phyloP scores from a whole-genome alignment of 2,329 filamentous ascomycete genomes.

The Diaporthe destruens region DNA sequence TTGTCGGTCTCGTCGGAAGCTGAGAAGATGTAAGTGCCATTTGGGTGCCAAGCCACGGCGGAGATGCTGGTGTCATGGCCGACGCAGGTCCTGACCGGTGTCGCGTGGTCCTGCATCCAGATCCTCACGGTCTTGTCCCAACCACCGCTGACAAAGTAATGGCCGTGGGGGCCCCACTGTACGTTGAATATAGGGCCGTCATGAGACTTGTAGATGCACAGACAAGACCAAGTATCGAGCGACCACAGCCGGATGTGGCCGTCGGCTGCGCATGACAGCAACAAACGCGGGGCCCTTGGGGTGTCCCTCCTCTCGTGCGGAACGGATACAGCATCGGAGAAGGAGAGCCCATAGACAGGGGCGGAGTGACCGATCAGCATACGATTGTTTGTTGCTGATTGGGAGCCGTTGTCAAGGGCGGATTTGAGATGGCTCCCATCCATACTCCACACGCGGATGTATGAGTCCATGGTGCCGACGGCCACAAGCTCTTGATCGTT shows the following conservation, averaged over 20 bases:
- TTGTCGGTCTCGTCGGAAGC: constrained; percentile 87
- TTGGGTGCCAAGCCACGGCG: constrained; percentile 92
- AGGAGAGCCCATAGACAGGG: constrained; percentile 89
- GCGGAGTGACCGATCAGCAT: constrained; percentile 90
- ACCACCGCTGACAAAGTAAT: constrained; percentile 91
- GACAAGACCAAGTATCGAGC: constrained; percentile 88
- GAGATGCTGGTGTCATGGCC: constrained; percentile 97
- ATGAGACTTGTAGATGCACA: constrained; percentile 95
- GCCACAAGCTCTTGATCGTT: constrained; percentile 90
- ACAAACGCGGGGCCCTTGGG: constrained; percentile 72
- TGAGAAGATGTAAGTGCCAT: constrained; percentile 93
- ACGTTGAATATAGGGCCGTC: constrained; percentile 90
- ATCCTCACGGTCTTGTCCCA: constrained; percentile 92
- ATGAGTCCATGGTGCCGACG: constrained; percentile 91
- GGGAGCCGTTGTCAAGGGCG: constrained; percentile 68
- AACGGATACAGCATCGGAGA: constrained; percentile 78
- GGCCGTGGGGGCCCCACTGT: constrained; percentile 90
- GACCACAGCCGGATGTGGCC: constrained; percentile 93
- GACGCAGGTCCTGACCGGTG: constrained; percentile 86
- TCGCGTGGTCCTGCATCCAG: constrained; percentile 94
- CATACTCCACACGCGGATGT: constrained; percentile 93
- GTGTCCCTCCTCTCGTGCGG: constrained; percentile 56
- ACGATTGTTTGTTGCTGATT: constrained; percentile 70
- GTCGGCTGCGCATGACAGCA: constrained; percentile 90
- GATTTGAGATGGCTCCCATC: constrained; percentile 86